phyloP scores from a whole-genome alignment of 805 yeast genomes.

The Candida gorgasii region DNA sequence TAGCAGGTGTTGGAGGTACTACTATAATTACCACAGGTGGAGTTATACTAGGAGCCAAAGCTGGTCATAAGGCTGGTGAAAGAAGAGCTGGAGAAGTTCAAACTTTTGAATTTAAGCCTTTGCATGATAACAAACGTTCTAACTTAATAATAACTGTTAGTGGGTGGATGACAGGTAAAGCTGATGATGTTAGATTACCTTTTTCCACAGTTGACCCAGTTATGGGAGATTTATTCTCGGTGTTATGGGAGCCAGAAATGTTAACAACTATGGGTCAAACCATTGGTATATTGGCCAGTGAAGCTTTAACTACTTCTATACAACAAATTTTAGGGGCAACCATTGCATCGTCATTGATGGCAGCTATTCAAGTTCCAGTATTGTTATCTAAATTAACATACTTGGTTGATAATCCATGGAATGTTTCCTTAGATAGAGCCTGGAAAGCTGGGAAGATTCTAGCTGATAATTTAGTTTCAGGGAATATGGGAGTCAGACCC shows the following conservation, averaged over 20 bases:
- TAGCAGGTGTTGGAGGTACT: conserved; percentile 97
- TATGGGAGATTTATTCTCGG: conserved; percentile 92
- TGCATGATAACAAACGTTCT: conserved; percentile 87
- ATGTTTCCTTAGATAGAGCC: conserved; percentile 92
- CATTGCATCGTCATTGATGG: conserved; percentile 82
- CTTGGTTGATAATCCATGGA: conserved; percentile 95
- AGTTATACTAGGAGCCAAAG: conserved; percentile 85
- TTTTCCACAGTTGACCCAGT: conserved; percentile 96
- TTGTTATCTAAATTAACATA: conserved; percentile 85
- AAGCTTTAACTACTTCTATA: conserved; percentile 86
- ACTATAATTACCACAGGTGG: conserved; percentile 92
- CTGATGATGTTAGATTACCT: conserved; percentile 95
- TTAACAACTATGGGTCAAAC: conserved; percentile 95
- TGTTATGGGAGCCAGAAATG: conserved; percentile 98
- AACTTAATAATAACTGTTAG: conserved; percentile 85
- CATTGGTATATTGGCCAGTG: conserved; percentile 88
- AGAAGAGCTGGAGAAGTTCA: conserved; percentile 87
- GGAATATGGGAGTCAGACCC: conserved; percentile 91
- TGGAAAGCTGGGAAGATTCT: conserved; percentile 92
- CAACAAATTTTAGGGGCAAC: conserved; percentile 96
- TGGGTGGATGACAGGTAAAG: conserved; percentile 96
- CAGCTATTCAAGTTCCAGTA: conserved; percentile 92
- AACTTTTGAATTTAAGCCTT: conserved; percentile 90
- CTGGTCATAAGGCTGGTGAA: conserved; percentile 83
- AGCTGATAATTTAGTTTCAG: conserved; percentile 85